Evolutionary conservation across 495 filamentous ascomycete species (phyloP), one percentile per base, ranked within the genome.

Genomic region (Hypoxylon subgilvum): DNA sequence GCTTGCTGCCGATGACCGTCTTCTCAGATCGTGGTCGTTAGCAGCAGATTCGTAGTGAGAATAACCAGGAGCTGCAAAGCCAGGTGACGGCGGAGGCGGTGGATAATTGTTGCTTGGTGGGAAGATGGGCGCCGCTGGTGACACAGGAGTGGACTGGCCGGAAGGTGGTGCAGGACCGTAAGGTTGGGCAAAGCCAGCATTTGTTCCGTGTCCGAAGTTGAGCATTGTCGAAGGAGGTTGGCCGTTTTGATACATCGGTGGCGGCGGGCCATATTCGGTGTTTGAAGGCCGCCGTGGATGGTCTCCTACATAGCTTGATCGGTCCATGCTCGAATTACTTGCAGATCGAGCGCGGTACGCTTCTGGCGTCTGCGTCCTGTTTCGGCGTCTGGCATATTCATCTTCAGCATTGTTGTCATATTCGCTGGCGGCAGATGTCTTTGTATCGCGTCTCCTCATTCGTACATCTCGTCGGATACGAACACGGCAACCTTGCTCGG

Each of bases 401-500:
- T 90, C 87, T 36, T 91, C 87, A 19, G 85, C 77, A 31, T 76
- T 84, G 23, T 86, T 84, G 30, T 87, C 86, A 38, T 87, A 83
- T 51, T 82, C 84, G 22, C 82, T 84, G 32, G 76, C 87, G 28
- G 85, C 83, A 31, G 83, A 81, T 38, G 86, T 80, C 79, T 95
- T 91, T 55, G 83, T 83, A 23, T 92, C 89, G 17, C 91, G 86
- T 53, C 92, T 85, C 72, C 94, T 87, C 94, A 98, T 98, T 36
- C 94, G 86, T 12, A 98, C 94, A 80, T 98, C 94, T 58, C 94
- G 89, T 56, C 94, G 84, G 66, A 98, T 98, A 19, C 94, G 88
- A 34, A 98, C 94, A 53, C 95, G 91, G 71, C 94, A 98, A 32
- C 94, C 94, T 72, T 98, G 94, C 71, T 98, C 94, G 6, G 94